Base-by-base conservation (phyloP, 768 basidiomycete genomes). In the Leccinum subgranulosum region DNA sequence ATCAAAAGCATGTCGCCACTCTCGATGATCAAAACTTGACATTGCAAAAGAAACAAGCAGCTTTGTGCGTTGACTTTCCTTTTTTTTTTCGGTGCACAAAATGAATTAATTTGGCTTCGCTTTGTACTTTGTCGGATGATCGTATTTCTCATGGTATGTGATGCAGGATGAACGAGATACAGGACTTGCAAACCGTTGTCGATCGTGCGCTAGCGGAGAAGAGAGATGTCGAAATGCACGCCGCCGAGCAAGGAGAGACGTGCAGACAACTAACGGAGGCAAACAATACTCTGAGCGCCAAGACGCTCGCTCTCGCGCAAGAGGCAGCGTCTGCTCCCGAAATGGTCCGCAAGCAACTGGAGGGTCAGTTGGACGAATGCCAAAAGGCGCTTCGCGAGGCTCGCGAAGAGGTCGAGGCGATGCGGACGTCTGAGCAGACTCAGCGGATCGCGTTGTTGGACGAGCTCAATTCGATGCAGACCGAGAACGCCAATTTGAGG, bases 371-470 rank as follows among this genome's bases (percentile, higher is more conserved):
- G 7, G 69, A 75, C 8, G 88, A 87, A 54, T 77, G 80, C 50
- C 79, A 81, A 64, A 80, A 81, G 48, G 79, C 84, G 52, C 77
- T 94, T 48, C 79, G 83, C 50, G 77, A 80, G 19, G 86, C 87
- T 9, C 77, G 82, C 66, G 86, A 83, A 27, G 89, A 94, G 68
- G 72, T 92, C 41, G 81, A 87, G 17, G 81, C 76, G 39, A 84
- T 89, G 80, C 79, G 78, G 43, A 78, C 74, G 62, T 83, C 84
- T 15, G 92, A 94, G 66, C 89, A 93, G 74, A 81, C 78, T 9
- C 94, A 95, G 75, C 79, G 88, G 61, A 84, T 92, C 55, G 87
- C 88, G 31, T 69, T 99, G 54, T 78, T 99, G 45, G 94, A 97
- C 66, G 93, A 96, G 75, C 79, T 96, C 64, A 94, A 92, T 69